phyloP scores from a whole-genome alignment of 2,329 filamentous ascomycete species.

The Emmonsiellopsis sp. region DNA sequence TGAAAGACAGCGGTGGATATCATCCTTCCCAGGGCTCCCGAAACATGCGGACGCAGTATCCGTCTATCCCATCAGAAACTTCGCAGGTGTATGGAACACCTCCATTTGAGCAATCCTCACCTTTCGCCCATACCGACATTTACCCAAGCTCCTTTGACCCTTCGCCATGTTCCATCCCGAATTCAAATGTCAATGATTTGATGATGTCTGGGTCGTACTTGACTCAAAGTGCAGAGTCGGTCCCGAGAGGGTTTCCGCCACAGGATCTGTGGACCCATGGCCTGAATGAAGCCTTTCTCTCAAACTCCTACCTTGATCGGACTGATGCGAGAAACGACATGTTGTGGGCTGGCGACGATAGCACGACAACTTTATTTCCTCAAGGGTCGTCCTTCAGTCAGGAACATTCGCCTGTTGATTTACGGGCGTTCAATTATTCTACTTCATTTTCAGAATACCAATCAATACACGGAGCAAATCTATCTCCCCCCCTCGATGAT shows the following conservation, averaged over 20 bases:
- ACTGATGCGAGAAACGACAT: neutral
- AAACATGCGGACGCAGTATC: neutral
- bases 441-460: neutral
- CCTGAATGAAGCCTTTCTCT: neutral
- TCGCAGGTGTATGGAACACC: constrained; percentile 1
- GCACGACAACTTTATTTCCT: neutral
- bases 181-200: neutral
- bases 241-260: neutral
- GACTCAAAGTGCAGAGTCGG: neutral
- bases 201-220: neutral
- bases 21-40: neutral
- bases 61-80: constrained; percentile 2
- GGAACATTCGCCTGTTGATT: neutral
- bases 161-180: neutral
- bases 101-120: neutral
- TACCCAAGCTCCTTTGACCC: neutral
- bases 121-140: neutral
- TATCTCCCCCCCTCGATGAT: neutral
- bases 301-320: neutral
- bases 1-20: constrained; percentile 1
- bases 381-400: neutral
- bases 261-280: neutral
- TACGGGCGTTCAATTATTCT: neutral
- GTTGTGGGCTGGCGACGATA: neutral
- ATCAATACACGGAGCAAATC: neutral